Evolutionary conservation across 2,329 filamentous ascomycete genomes (phyloP).

Genomic region (Fusarium nematophilum): DNA sequence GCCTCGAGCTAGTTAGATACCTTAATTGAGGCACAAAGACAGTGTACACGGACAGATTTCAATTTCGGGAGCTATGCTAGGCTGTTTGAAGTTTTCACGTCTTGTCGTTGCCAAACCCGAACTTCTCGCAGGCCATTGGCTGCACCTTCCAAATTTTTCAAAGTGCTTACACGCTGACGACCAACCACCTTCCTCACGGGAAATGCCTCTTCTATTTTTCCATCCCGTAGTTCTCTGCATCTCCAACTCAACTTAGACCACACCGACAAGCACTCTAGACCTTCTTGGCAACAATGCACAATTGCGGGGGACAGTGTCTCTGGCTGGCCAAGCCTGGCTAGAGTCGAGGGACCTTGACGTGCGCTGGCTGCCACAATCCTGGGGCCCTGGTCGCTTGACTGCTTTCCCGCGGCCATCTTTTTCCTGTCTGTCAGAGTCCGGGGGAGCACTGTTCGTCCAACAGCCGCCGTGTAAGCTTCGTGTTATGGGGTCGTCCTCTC

Average conservation of each 20-base stretch:
- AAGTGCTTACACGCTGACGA: constrained; percentile 14
- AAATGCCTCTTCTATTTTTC: constrained; percentile 5
- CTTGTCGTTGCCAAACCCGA: constrained; percentile 8
- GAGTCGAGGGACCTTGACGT: constrained; percentile 24
- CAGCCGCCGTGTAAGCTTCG: constrained; percentile 18
- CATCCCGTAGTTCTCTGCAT: constrained; percentile 14
- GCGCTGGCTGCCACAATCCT: background rate
- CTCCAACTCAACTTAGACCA: constrained; percentile 7
- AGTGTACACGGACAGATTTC: constrained; percentile 24
- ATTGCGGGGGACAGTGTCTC: constrained; percentile 23
- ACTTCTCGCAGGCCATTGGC: constrained; percentile 26
- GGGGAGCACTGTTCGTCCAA: constrained; percentile 28
- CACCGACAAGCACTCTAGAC: constrained; percentile 21
- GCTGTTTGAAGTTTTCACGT: constrained; percentile 25
- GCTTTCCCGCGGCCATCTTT: constrained; percentile 15
- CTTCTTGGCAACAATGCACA: constrained; percentile 33
- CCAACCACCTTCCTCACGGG: constrained; percentile 5
- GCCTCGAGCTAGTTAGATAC: constrained; percentile 1
- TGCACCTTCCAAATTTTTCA: constrained; percentile 9
- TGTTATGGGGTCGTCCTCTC: constrained; percentile 5
- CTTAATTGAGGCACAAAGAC: constrained; percentile 17
- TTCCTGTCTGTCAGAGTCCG: constrained; percentile 27
- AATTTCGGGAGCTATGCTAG: too few relatives aligned
- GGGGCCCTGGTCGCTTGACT: constrained; percentile 10
- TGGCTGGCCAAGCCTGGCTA: constrained; percentile 15